Conservation (phyloP, 371 early-diverging fungal genomes). For the Rhizopus sp. region DNA sequence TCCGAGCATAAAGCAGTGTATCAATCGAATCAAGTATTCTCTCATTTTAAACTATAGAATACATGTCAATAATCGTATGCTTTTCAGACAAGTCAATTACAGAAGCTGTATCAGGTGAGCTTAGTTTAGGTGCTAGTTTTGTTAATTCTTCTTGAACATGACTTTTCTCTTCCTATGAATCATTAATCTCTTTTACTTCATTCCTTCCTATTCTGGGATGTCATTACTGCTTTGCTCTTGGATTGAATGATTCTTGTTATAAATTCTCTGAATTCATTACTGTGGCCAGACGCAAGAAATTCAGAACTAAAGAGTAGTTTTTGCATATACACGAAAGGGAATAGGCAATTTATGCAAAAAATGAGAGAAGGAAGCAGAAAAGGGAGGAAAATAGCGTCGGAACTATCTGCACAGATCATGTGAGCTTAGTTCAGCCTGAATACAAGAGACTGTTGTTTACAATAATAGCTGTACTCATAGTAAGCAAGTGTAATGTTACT, state of each 20-base stretch:
- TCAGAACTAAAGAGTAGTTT: conserved; percentile 33
- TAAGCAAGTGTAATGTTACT: no score
- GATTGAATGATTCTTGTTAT: conserved; percentile 32
- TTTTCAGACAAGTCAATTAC: conserved; percentile 20
- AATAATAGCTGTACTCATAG: no score
- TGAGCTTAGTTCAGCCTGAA: no score
- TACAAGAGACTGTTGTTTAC: no score
- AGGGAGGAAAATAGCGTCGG: no score
- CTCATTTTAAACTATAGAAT: conserved; percentile 39
- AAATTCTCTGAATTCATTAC: conserved; percentile 37
- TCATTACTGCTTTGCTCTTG: conserved; percentile 44
- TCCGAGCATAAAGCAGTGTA: conserved; percentile 57
- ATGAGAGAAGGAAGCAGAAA: no score
- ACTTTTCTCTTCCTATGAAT: conserved; percentile 39
- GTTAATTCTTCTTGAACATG: conserved; percentile 31
- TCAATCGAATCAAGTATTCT: conserved; percentile 46
- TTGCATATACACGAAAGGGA: conserved; percentile 1
- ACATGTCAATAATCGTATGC: background rate
- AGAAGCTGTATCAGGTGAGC: conserved; percentile 40
- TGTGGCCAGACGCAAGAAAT: conserved; percentile 42
- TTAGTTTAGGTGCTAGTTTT: conserved; percentile 28
- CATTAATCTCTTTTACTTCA: background rate
- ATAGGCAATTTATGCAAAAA: background rate
- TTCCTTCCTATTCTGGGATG: background rate
- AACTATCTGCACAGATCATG: no score